Conservation (phyloP, 208 protist genomes). For the Strigomonas oncopelti region DNA sequence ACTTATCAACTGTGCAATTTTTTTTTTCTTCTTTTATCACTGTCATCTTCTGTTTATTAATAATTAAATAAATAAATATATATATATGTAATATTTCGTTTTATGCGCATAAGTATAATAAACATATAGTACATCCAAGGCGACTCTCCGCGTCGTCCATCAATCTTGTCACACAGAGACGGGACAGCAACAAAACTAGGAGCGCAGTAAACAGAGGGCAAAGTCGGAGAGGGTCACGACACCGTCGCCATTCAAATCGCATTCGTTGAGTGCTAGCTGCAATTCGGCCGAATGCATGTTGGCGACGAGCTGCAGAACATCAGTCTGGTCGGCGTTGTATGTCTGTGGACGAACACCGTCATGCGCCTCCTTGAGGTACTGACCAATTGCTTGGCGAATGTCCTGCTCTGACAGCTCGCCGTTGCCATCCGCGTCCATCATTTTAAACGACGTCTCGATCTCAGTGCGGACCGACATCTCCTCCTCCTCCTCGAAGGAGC, state of each 20-base stretch:
- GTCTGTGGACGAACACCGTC: neutral
- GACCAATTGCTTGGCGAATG: slow-evolving; percentile 29
- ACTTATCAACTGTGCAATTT: too few species aligned
- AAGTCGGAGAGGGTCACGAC: slow-evolving; percentile 47
- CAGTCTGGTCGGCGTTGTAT: neutral
- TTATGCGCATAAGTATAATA: too few species aligned
- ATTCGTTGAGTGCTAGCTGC: slow-evolving; percentile 40
- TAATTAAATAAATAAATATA: too few species aligned
- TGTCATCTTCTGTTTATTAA: too few species aligned
- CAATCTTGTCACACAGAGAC: neutral
- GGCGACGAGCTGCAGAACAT: neutral
- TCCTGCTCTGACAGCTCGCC: slow-evolving; percentile 50
- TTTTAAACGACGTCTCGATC: slow-evolving; percentile 35
- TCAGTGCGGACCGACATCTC: slow-evolving; percentile 11
- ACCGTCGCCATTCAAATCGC: slow-evolving; percentile 70
- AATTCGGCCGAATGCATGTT: slow-evolving; percentile 58
- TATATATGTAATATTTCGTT: too few species aligned
- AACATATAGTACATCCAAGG: too few species aligned
- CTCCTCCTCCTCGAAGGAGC: slow-evolving; percentile 19
- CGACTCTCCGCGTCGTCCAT: too few species aligned
- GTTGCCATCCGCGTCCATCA: slow-evolving; percentile 54
- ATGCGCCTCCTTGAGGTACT: slow-evolving; percentile 28
- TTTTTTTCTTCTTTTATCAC: too few species aligned
- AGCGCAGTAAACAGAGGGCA: slow-evolving; percentile 33
- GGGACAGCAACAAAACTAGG: slow-evolving; percentile 13